These are phyloP conservation scores for Gaeumannomyces sp. DNA, from an alignment of 2,329 filamentous ascomycete species.

Conservation along the genomic window DNA sequence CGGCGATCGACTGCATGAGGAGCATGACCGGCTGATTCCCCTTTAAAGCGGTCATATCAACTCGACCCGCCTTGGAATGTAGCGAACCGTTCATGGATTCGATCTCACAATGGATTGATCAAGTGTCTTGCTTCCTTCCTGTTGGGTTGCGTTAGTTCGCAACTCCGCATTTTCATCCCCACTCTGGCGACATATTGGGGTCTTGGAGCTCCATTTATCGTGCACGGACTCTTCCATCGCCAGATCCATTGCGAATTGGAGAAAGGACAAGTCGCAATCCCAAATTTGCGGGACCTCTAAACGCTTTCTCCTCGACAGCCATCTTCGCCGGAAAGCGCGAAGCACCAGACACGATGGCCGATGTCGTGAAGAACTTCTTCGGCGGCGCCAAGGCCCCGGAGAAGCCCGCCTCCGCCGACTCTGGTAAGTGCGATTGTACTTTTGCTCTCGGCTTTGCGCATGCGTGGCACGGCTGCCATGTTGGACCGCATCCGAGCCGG, in stretches of 20 bases:
- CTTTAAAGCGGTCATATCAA: too few species aligned
- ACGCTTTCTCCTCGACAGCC: constrained; percentile 12
- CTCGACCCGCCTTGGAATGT: neutral
- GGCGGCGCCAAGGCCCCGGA: constrained; percentile 58
- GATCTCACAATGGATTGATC: neutral
- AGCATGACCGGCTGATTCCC: too few species aligned
- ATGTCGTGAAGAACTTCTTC: constrained; percentile 62
- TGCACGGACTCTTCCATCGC: constrained; percentile 10
- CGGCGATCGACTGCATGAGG: too few species aligned
- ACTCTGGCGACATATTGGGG: constrained; percentile 4
- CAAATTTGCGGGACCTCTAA: neutral
- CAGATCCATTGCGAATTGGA: constrained; percentile 10
- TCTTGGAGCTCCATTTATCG: constrained; percentile 6
- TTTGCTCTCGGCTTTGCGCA: neutral
- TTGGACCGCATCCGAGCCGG: too few species aligned
- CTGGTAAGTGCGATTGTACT: constrained; percentile 45
- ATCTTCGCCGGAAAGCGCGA: constrained; percentile 15
- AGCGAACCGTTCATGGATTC: neutral
- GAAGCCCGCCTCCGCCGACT: constrained; percentile 48
- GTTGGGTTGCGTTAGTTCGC: neutral
- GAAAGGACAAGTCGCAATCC: constrained; percentile 3
- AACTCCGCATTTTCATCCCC: constrained; percentile 3
- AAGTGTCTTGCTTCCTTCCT: neutral
- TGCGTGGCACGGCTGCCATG: too few species aligned
- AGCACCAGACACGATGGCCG: constrained; percentile 37